Percentiles rank a stretch among this genome's conserved stretches.
Conservation (phyloP, 768 basidiomycete species). For the Pleurotus giganteus region DNA sequence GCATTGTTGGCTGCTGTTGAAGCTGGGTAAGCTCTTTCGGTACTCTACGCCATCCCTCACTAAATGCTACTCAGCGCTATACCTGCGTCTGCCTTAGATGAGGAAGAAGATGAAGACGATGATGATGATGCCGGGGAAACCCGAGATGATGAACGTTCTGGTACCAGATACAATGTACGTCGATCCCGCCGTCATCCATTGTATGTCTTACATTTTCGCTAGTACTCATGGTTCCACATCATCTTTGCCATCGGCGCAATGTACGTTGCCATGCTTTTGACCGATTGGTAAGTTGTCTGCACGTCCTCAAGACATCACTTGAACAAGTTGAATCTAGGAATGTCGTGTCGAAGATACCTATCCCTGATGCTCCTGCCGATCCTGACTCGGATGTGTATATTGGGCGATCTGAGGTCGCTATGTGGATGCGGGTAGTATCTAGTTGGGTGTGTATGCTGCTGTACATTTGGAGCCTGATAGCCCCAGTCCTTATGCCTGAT, state of each 20-base stretch:
- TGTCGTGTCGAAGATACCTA: slow-evolving; percentile 58
- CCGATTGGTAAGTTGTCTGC: slow-evolving; percentile 76
- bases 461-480: slow-evolving; percentile 86
- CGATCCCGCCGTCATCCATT: background rate
- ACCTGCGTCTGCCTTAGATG: slow-evolving; percentile 87
- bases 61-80: slow-evolving; percentile 58
- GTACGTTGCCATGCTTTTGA: slow-evolving; percentile 97
- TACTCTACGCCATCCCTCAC: slow-evolving; percentile 7
- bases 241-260: slow-evolving; percentile 95
- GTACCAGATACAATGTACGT: slow-evolving; percentile 91
- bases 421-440: slow-evolving; percentile 99
- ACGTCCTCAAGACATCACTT: slow-evolving; percentile 8
- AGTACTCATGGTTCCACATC: slow-evolving; percentile 99
- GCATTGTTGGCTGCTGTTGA: slow-evolving; percentile 94
- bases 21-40: slow-evolving; percentile 63
- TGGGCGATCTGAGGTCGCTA: slow-evolving; percentile 91
- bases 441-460: slow-evolving; percentile 91
- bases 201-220: slow-evolving; percentile 12
- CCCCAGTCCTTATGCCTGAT: slow-evolving; percentile 89
- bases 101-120: slow-evolving; percentile 74
- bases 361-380: slow-evolving; percentile 38
- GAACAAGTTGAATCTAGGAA: slow-evolving; percentile 49
- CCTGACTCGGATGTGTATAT: slow-evolving; percentile 83
- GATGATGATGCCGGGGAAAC: slow-evolving; percentile 73
- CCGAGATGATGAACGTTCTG: slow-evolving; percentile 89